Percentiles rank a stretch among this genome's conserved stretches.
These are phyloP conservation scores for Clitoria ternatea DNA, from an alignment of 306 rosid genomes.

Conservation along the genomic window DNA sequence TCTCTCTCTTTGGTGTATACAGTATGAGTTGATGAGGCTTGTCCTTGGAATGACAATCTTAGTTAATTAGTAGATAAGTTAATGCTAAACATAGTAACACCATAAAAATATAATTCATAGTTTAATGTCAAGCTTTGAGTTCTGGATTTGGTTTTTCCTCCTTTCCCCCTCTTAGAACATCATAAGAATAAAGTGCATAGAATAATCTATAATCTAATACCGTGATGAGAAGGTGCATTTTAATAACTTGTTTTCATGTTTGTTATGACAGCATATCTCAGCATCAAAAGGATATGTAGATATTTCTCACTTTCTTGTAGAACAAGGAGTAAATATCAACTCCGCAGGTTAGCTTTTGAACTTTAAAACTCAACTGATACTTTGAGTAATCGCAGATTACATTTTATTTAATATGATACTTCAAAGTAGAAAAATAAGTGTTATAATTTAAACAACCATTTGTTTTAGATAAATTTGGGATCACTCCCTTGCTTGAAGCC, in stretches of 20 bases:
- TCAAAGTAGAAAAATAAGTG: not conserved
- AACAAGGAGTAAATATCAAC: slow-evolving; percentile 37
- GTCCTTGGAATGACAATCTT: not conserved
- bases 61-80: not conserved
- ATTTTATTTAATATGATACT: not conserved
- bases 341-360: slow-evolving; percentile 38
- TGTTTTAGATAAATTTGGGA: slow-evolving; percentile 57
- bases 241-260: slow-evolving; percentile 6
- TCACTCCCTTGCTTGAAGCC: slow-evolving; percentile 66
- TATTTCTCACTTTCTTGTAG: slow-evolving; percentile 49
- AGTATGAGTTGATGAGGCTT: not conserved
- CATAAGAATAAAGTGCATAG: not conserved
- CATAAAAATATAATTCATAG: not conserved
- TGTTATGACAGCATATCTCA: slow-evolving; percentile 42
- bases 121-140: not conserved
- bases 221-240: not conserved
- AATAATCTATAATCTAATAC: not conserved
- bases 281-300: slow-evolving; percentile 57
- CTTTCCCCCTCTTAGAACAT: not conserved
- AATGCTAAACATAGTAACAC: not conserved
- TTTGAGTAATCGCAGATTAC: not conserved
- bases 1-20: not conserved
- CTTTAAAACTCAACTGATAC: not conserved
- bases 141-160: not conserved
- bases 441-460: not conserved